Conservation (phyloP, 192 early-diverging fungal genomes). For the Backusella tarrabulga region DNA sequence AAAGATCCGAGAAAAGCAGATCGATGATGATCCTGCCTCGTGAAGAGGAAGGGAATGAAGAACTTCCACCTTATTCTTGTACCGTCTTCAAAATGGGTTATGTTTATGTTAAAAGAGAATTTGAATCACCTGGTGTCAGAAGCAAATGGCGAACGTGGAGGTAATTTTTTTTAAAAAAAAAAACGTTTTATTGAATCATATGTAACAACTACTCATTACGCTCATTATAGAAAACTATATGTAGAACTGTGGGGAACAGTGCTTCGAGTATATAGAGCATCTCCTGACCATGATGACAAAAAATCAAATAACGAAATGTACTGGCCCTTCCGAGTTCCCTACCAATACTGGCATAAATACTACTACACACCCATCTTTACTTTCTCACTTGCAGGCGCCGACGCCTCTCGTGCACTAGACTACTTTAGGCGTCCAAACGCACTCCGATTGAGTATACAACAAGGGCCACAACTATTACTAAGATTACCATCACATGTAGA, state of each 20-base stretch:
- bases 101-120: slow-evolving; percentile 46
- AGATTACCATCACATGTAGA: slow-evolving; percentile 41
- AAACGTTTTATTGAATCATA: neutral
- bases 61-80: slow-evolving; percentile 43
- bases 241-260: slow-evolving; percentile 48
- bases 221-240: slow-evolving; percentile 36
- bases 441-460: slow-evolving; percentile 35
- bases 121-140: slow-evolving; percentile 34
- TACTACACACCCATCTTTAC: slow-evolving; percentile 17
- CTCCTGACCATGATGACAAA: neutral
- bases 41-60: slow-evolving; percentile 44
- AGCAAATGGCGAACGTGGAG: slow-evolving; percentile 45
- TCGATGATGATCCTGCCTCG: slow-evolving; percentile 19
- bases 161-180: slow-evolving; percentile 11
- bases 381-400: slow-evolving; percentile 23
- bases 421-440: slow-evolving; percentile 48
- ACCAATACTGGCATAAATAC: slow-evolving; percentile 9
- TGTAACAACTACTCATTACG: neutral
- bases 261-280: slow-evolving; percentile 17
- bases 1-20: neutral
- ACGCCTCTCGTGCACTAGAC: slow-evolving; percentile 36
- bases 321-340: neutral
- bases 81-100: slow-evolving; percentile 49
- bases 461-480: slow-evolving; percentile 40
- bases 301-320: neutral